These are phyloP conservation scores for Panaeolus papilionaceus DNA, from an alignment of 768 basidiomycete genomes.

Conservation along the genomic window DNA sequence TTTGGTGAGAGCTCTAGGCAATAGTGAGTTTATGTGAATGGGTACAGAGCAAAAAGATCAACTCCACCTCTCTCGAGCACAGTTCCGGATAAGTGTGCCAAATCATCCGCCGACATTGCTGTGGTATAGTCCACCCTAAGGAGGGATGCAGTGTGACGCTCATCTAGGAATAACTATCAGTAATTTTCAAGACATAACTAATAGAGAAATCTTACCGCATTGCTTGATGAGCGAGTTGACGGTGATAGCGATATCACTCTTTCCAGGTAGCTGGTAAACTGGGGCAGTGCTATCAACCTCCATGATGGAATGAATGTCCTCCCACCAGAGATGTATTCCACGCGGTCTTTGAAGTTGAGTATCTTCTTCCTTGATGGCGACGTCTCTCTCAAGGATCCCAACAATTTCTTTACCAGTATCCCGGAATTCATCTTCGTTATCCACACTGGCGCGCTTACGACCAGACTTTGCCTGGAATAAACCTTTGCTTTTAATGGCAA, in stretches of 20 bases:
- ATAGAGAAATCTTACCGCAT: slow-evolving; percentile 25
- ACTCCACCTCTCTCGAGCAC: neutral
- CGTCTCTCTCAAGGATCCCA: slow-evolving; percentile 21
- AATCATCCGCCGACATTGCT: neutral
- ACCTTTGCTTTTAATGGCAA: slow-evolving; percentile 17
- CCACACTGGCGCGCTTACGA: neutral
- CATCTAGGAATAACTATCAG: neutral
- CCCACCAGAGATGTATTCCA: slow-evolving; percentile 22
- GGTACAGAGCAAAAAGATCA: neutral
- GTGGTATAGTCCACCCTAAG: neutral
- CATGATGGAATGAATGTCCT: slow-evolving; percentile 27
- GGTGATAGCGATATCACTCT: slow-evolving; percentile 29
- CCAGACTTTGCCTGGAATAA: slow-evolving; percentile 18
- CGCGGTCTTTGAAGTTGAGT: neutral
- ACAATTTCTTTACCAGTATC: slow-evolving; percentile 21
- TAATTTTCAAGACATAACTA: neutral
- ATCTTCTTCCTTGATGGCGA: slow-evolving; percentile 18
- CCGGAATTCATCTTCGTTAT: slow-evolving; percentile 14
- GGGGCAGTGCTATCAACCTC: neutral
- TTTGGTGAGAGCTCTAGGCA: neutral
- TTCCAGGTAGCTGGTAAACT: slow-evolving; percentile 23
- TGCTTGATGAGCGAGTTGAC: slow-evolving; percentile 35
- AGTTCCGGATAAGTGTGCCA: neutral
- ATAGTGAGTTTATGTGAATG: neutral
- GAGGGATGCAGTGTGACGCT: neutral